Base-by-base conservation (phyloP, 176 grass and related monocot genomes). In the Hordeum marinum region DNA sequence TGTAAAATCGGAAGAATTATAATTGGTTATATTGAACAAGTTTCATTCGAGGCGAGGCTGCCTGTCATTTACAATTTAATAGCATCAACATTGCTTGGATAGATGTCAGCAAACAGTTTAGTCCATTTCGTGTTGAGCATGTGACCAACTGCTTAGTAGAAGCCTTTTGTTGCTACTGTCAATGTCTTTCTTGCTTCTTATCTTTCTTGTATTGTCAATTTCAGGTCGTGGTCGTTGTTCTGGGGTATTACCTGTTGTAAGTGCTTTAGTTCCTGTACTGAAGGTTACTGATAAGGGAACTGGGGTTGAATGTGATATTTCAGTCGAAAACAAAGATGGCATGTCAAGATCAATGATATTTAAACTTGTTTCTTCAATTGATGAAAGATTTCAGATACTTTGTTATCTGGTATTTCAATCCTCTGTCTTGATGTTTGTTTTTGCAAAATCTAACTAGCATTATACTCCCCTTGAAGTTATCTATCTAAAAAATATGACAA, bases 291-390 rank as follows among this genome's bases (percentile, higher is more conserved):
- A 80, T 45, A 80, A 45, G 15, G 39, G 77, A 39, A 80, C 77
- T 74, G 87, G 89, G 81, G 62, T 98, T 76, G 96, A 98, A 75
- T 95, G 91, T 88, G 96, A 98, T 85, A 90, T 98, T 83, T 98
- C 96, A 75, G 67, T 98, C 25, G 96, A 98, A 82, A 98, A 98
- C 81, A 95, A 98, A 83, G 93, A 98, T 81, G 96, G 96, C 58
- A 90, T 98, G 80, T 93, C 89, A 88, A 90, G 96, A 85, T 98
- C 96, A 31, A 65, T 84, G 67, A 80, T 98, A 77, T 92, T 89
- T 83, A 87, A 85, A 76, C 63, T 89, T 85, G 79, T 98, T 71
- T 90, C 91, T 77, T 92, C 91, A 68, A 95, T 94, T 67, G 93
- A 98, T 79, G 85, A 90, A 90, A 94, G 93, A 73, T 95, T 98